phyloP scores from a whole-genome alignment of 2,329 filamentous ascomycete genomes.

The Amauroascus niger region DNA sequence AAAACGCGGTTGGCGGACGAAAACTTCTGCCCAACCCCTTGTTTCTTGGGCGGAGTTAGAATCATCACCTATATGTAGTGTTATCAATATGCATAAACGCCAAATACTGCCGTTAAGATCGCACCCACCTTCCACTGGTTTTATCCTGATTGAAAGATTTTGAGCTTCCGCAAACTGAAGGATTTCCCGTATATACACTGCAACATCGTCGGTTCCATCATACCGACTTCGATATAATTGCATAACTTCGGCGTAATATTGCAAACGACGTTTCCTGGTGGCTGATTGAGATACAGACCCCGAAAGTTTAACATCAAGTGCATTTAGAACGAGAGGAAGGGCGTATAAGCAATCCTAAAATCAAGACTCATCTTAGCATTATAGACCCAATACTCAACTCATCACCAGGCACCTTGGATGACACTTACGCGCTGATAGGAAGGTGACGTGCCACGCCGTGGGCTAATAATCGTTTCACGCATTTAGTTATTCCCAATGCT shows the following conservation, averaged over 20 bases:
- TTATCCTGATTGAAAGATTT: not conserved
- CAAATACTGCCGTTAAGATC: not conserved
- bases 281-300: conserved; percentile 30
- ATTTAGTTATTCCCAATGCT: conserved; percentile 38
- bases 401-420: too few species aligned
- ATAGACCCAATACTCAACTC: too few species aligned
- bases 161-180: conserved; percentile 10
- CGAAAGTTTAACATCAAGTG: conserved; percentile 34
- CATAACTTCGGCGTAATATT: conserved; percentile 41
- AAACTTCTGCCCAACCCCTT: conserved; percentile 14
- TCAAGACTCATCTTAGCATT: too few species aligned
- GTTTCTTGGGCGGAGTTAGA: not conserved
- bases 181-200: conserved; percentile 12
- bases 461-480: conserved; percentile 41
- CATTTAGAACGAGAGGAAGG: conserved; percentile 31
- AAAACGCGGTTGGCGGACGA: conserved; percentile 11
- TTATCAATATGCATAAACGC: not conserved
- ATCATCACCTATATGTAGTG: not conserved
- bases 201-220: conserved; percentile 39
- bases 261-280: conserved; percentile 38
- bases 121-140: not conserved
- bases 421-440: conserved; percentile 41
- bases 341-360: conserved; percentile 28
- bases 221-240: conserved; percentile 41
- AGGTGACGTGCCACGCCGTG: conserved; percentile 40